Percentiles rank a stretch among this genome's conserved stretches.
Conservation (phyloP, 495 filamentous ascomycete genomes). For the Oidiodendron maius region DNA sequence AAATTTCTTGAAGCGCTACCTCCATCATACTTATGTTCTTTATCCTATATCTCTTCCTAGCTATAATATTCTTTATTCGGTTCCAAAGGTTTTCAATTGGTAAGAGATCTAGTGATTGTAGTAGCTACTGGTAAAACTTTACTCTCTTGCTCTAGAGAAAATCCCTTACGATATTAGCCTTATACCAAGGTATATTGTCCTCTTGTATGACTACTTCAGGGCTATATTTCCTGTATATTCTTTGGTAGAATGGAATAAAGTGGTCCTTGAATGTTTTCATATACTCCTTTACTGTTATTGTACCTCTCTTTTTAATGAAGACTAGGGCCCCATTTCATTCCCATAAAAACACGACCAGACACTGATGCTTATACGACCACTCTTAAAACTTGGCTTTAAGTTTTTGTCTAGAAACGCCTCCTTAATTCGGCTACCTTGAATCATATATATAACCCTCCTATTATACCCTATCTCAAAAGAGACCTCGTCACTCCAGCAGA, state of each 20-base stretch:
- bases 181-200: slow-evolving; percentile 11
- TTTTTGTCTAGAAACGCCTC: slow-evolving; percentile 7
- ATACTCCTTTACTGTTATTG: slow-evolving; percentile 8
- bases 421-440: not conserved
- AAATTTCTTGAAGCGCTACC: slow-evolving; percentile 4
- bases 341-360: slow-evolving; percentile 7
- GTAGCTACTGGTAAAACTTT: slow-evolving; percentile 1
- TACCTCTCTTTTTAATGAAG: slow-evolving; percentile 1
- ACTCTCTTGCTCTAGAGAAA: slow-evolving; percentile 1
- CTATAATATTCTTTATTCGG: too few relatives aligned
- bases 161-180: not conserved
- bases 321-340: too few relatives aligned
- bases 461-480: slow-evolving; percentile 7
- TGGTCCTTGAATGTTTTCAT: not conserved
- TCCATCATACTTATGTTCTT: slow-evolving; percentile 2
- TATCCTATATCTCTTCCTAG: slow-evolving; percentile 3
- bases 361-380: slow-evolving; percentile 1
- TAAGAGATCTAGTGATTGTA: slow-evolving; percentile 11
- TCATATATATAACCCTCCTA: slow-evolving; percentile 6
- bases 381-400: slow-evolving; percentile 8
- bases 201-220: too few relatives aligned
- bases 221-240: too few relatives aligned
- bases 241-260: slow-evolving; percentile 13
- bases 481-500: slow-evolving; percentile 8
- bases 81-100: slow-evolving; percentile 16